A percentile compares a stretch with the other conserved stretches of the same genome.
These are phyloP conservation scores for Boletus vermiculosoides DNA, from an alignment of 768 basidiomycete species.

Conservation along the genomic window DNA sequence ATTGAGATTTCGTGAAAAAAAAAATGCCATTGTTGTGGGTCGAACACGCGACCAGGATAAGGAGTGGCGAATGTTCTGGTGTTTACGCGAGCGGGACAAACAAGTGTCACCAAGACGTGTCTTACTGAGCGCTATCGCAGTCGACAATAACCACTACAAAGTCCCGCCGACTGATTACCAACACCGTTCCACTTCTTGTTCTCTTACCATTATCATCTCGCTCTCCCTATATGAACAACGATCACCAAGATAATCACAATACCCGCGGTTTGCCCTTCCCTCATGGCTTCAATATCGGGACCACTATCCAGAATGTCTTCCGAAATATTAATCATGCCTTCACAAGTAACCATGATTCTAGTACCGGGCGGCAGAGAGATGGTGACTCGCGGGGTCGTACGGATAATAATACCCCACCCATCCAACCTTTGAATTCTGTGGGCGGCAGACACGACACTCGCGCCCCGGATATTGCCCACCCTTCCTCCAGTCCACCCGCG, in stretches of 20 bases:
- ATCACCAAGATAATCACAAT: conserved; percentile 10
- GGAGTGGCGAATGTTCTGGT: conserved; percentile 32
- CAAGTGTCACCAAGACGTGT: conserved; percentile 10
- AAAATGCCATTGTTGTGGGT: conserved; percentile 4
- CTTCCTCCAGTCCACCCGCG: background rate
- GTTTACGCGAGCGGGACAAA: conserved; percentile 27
- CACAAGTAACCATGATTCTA: conserved; percentile 2
- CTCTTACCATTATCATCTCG: conserved; percentile 18
- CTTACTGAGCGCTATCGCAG: background rate
- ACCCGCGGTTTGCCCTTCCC: conserved; percentile 11
- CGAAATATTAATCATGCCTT: conserved; percentile 35
- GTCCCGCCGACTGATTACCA: conserved; percentile 5
- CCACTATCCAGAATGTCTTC: conserved; percentile 30
- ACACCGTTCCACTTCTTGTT: conserved; percentile 12
- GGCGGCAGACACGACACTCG: background rate
- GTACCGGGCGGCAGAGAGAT: background rate
- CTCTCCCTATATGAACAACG: conserved; percentile 16
- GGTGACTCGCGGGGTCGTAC: background rate
- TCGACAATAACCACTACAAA: background rate
- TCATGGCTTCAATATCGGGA: conserved; percentile 23
- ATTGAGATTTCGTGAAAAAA: no score
- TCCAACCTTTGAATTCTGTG: conserved; percentile 3
- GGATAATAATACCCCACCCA: conserved; percentile 1
- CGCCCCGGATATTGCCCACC: conserved; percentile 1
- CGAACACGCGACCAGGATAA: conserved; percentile 11